phyloP scores from a whole-genome alignment of 176 grass and related monocot genomes.

The Hsuehochloa calcarea region DNA sequence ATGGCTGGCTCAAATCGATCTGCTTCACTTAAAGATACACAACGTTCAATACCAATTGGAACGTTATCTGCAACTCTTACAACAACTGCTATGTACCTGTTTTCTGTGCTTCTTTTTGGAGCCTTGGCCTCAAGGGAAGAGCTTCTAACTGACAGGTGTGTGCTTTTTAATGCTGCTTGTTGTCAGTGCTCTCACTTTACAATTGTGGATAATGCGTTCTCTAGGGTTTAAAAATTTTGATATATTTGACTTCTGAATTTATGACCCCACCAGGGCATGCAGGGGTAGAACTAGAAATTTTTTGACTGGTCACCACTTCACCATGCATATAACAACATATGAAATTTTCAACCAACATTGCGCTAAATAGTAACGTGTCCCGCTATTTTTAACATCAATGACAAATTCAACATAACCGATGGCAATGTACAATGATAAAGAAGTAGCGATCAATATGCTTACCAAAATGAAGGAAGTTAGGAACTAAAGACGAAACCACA shows the following conservation, averaged over 20 bases:
- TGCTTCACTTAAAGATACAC: constrained; percentile 94
- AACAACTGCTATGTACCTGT: constrained; percentile 82
- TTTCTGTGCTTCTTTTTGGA: constrained; percentile 89
- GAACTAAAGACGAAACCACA: no score
- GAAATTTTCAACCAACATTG: no score
- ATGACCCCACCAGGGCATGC: not conserved
- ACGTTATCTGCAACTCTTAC: constrained; percentile 81
- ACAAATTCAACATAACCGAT: no score
- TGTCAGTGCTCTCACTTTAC: not conserved
- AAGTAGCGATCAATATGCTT: no score
- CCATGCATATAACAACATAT: no score
- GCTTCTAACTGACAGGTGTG: constrained; percentile 87
- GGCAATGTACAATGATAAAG: no score
- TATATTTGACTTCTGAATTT: constrained; percentile 11
- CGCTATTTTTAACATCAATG: no score
- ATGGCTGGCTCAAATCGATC: constrained; percentile 99
- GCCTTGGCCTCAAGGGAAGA: constrained; percentile 88
- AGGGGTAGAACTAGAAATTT: no score
- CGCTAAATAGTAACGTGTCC: no score
- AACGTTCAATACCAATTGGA: constrained; percentile 94
- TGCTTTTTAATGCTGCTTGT: constrained; percentile 22
- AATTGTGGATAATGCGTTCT: constrained; percentile 8
- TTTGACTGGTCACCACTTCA: no score
- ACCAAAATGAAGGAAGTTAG: no score
- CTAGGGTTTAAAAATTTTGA: not conserved